Evolutionary conservation across 1,139 yeast genomes (phyloP).

Genomic region (Yamadazyma sp.): DNA sequence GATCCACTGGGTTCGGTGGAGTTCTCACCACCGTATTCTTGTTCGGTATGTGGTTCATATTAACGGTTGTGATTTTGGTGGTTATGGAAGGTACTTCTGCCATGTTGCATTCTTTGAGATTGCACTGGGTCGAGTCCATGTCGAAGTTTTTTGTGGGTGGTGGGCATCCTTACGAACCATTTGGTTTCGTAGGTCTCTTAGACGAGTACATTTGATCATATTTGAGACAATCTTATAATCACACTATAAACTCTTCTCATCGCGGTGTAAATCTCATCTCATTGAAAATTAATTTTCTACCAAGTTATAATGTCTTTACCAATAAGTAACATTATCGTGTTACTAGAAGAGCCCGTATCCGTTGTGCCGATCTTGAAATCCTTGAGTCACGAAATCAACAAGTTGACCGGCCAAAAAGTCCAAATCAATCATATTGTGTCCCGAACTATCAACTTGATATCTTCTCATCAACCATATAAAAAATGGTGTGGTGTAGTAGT

Average conservation of each 20-base stretch:
- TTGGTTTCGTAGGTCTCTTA: slow-evolving; percentile 44
- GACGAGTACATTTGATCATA: slow-evolving; percentile 14
- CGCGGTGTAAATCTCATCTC: slow-evolving; percentile 7
- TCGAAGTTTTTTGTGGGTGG: slow-evolving; percentile 84
- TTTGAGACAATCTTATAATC: slow-evolving; percentile 1
- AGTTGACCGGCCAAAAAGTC: slow-evolving; percentile 45
- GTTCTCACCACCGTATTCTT: slow-evolving; percentile 54
- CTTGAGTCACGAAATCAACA: slow-evolving; percentile 27
- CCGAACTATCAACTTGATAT: slow-evolving; percentile 53
- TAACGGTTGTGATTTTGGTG: slow-evolving; percentile 72
- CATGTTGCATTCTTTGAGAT: slow-evolving; percentile 79
- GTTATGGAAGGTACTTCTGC: slow-evolving; percentile 88
- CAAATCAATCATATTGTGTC: slow-evolving; percentile 59
- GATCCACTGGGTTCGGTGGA: slow-evolving; percentile 50
- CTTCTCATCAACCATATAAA: slow-evolving; percentile 46
- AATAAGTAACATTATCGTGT: slow-evolving; percentile 30
- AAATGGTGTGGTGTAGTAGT: slow-evolving; percentile 68
- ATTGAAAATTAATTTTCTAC: slow-evolving; percentile 2
- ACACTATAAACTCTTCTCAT: slow-evolving; percentile 9
- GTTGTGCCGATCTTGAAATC: slow-evolving; percentile 35
- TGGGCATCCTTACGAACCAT: slow-evolving; percentile 70
- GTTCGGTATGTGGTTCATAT: slow-evolving; percentile 77
- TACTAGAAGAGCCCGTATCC: slow-evolving; percentile 35
- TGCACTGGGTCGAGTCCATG: slow-evolving; percentile 89
- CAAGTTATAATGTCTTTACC: slow-evolving; percentile 32